A percentile compares a stretch with the other conserved stretches of the same genome.
Evolutionary conservation across 495 filamentous ascomycete genomes (phyloP).

Genomic region (Xeromyces bisporus): DNA sequence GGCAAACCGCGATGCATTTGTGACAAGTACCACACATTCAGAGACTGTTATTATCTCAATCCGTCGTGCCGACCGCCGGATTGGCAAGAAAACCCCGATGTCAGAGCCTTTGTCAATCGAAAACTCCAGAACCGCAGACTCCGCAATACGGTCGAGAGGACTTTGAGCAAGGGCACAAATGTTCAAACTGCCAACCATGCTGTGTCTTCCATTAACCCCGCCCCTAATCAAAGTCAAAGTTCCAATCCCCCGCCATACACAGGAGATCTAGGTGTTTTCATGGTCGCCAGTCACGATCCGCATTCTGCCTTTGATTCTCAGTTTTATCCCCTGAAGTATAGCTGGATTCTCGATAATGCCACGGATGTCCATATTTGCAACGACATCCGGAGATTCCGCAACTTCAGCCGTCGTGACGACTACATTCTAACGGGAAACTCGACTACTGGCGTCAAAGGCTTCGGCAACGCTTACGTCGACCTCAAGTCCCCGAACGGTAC

Average conservation of each 20-base stretch:
- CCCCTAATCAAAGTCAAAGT: no score
- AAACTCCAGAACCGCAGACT: not conserved
- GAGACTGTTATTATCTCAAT: not conserved
- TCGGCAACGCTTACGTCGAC: not conserved
- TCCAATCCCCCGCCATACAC: no score
- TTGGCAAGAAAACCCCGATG: not conserved
- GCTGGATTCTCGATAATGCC: not conserved
- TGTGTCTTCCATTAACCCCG: no score
- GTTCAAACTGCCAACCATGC: not conserved
- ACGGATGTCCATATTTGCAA: not conserved
- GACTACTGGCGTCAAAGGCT: not conserved
- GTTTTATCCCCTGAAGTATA: not conserved
- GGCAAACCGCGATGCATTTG: not conserved
- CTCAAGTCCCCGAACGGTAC: not conserved
- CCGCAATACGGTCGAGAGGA: no score
- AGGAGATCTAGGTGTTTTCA: no score
- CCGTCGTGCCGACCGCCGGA: no score
- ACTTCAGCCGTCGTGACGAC: not conserved
- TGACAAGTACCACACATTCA: not conserved
- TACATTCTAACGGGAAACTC: not conserved
- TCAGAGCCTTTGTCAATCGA: not conserved
- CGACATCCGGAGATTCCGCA: not conserved
- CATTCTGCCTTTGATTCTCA: not conserved
- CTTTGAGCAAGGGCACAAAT: not conserved
- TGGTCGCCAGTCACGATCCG: not conserved